These are phyloP conservation scores for Colletotrichum truncatum DNA, from an alignment of 2,329 filamentous ascomycete genomes.

Conservation along the genomic window DNA sequence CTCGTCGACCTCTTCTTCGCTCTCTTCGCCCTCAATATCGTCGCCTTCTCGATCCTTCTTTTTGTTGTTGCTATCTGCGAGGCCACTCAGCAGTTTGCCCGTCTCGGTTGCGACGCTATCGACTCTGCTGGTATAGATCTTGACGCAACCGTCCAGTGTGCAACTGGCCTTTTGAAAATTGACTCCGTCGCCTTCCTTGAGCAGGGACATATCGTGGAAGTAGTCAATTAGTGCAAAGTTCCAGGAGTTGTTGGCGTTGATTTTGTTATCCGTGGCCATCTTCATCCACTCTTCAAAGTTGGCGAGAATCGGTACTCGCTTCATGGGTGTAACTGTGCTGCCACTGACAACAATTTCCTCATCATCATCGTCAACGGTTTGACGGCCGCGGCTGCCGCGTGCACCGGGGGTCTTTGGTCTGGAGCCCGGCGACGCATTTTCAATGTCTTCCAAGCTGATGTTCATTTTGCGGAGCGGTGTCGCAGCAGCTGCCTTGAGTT, in stretches of 20 bases:
- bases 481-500: conserved; percentile 80
- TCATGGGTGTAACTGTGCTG: conserved; percentile 89
- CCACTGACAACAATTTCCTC: conserved; percentile 75
- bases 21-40: conserved; percentile 74
- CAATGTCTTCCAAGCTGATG: conserved; percentile 66
- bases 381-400: conserved; percentile 42
- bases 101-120: conserved; percentile 99
- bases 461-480: conserved; percentile 75
- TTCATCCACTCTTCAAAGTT: conserved; percentile 99
- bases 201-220: conserved; percentile 97
- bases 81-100: conserved; percentile 89
- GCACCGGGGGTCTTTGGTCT: conserved; percentile 64
- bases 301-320: conserved; percentile 92
- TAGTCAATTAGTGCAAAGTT: conserved; percentile 99
- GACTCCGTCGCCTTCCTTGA: conserved; percentile 95
- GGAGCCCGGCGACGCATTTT: conserved; percentile 64
- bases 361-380: conserved; percentile 60
- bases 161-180: conserved; percentile 99
- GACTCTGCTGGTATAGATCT: conserved; percentile 98
- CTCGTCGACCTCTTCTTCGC: conserved; percentile 70
- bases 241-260: conserved; percentile 98
- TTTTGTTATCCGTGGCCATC: conserved; percentile 99
- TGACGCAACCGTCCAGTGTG: conserved; percentile 96
- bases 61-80: conserved; percentile 86
- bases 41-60: conserved; percentile 74